Evolutionary conservation across 148 eudicot genomes (phyloP).

Genomic region (Rhododendron ovatum): DNA sequence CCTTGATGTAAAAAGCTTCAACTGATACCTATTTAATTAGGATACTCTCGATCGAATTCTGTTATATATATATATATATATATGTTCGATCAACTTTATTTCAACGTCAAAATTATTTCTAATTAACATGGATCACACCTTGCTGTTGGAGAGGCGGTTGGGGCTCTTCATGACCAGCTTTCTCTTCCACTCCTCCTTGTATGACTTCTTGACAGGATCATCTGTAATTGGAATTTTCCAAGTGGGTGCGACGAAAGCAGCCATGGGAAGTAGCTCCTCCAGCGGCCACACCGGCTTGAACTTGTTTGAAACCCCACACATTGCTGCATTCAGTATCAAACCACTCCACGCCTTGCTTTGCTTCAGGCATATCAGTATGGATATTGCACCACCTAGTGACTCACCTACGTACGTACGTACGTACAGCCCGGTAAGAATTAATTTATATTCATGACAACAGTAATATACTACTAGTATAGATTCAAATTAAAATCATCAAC

Average conservation of each 20-base stretch:
- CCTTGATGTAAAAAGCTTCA: no score
- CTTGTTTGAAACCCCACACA: constrained; percentile 43
- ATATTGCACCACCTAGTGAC: constrained; percentile 44
- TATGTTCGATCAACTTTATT: no score
- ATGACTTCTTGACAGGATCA: constrained; percentile 24
- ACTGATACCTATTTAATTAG: no score
- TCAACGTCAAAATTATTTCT: background rate
- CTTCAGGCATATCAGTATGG: constrained; percentile 25
- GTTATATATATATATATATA: no score
- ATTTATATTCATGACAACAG: background rate
- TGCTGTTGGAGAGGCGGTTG: constrained; percentile 15
- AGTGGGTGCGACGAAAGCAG: constrained; percentile 32
- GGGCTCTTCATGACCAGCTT: constrained; percentile 30
- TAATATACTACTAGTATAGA: background rate
- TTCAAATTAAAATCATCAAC: background rate
- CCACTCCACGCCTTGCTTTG: constrained; percentile 32
- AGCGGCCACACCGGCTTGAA: constrained; percentile 45
- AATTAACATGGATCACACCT: background rate
- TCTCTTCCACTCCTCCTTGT: constrained; percentile 44
- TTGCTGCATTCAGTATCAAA: constrained; percentile 32
- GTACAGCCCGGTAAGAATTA: background rate
- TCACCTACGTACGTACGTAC: background rate
- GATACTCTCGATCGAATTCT: no score
- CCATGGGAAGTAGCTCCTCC: constrained; percentile 35
- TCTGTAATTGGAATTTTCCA: constrained; percentile 29